Percentiles rank a stretch among this genome's conserved stretches.
These are phyloP conservation scores for Eucalyptus erythrocorys DNA, from an alignment of 345 rosid species.

Conservation along the genomic window DNA sequence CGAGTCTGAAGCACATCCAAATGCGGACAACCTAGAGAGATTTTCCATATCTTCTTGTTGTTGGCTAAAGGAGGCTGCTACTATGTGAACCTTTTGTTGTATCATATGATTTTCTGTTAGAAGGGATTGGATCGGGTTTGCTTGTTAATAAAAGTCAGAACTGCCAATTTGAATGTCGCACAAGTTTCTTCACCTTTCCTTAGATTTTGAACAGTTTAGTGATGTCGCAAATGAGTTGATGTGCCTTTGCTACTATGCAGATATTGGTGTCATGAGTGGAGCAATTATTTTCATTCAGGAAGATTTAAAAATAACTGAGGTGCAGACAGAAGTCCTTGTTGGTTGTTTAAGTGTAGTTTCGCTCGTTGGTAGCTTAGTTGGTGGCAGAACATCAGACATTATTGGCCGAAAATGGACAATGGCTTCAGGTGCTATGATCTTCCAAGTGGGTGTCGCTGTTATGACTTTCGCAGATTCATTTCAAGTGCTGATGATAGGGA, in stretches of 20 bases:
- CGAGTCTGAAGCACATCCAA: background rate
- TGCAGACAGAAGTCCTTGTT: conserved; percentile 66
- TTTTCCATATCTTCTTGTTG: background rate
- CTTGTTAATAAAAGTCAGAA: background rate
- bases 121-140: background rate
- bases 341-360: conserved; percentile 72
- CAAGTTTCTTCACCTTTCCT: background rate
- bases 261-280: conserved; percentile 98
- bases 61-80: background rate
- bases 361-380: conserved; percentile 78
- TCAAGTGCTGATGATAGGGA: conserved; percentile 50
- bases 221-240: background rate
- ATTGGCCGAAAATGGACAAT: conserved; percentile 92
- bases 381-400: conserved; percentile 73
- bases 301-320: conserved; percentile 70
- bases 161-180: background rate
- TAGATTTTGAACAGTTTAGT: background rate
- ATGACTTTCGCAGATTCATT: conserved; percentile 80
- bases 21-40: background rate
- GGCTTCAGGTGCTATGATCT: conserved; percentile 76
- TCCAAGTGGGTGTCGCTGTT: conserved; percentile 54
- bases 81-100: background rate
- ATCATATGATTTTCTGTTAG: background rate
- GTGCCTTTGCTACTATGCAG: conserved; percentile 19
- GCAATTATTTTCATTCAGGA: conserved; percentile 82